These are phyloP conservation scores for Cryphonectria parasitica DNA, from an alignment of 2,329 filamentous ascomycete species.

Conservation along the genomic window DNA sequence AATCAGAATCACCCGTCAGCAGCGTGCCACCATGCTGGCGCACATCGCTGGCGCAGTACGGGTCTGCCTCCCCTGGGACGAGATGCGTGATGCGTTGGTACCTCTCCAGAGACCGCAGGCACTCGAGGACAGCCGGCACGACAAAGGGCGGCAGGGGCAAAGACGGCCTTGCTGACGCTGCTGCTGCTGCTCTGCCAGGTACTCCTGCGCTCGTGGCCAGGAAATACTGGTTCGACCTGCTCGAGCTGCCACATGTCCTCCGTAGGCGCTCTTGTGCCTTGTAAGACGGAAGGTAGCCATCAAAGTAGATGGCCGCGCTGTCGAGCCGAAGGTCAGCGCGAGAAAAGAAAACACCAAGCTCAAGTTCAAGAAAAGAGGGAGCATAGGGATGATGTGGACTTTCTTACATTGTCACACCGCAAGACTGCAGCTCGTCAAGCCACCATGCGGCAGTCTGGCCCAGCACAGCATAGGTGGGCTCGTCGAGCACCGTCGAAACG, in stretches of 20 bases:
- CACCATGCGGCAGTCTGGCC: conserved; percentile 30
- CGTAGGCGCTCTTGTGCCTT: conserved; percentile 67
- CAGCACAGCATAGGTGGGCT: conserved; percentile 32
- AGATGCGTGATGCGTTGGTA: conserved; percentile 55
- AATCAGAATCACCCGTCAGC: conserved; percentile 85
- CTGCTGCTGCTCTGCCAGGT: background rate
- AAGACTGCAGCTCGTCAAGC: conserved; percentile 31
- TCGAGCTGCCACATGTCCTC: conserved; percentile 62
- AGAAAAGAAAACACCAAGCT: background rate
- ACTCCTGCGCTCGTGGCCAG: conserved; percentile 36
- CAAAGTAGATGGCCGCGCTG: conserved; percentile 78
- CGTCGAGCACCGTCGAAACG: conserved; percentile 29
- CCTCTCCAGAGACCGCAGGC: conserved; percentile 52
- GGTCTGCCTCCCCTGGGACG: conserved; percentile 84
- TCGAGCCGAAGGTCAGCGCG: conserved; percentile 26
- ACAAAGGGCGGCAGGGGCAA: conserved; percentile 65
- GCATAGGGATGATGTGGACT: no score
- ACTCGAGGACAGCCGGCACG: conserved; percentile 76
- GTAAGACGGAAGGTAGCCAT: conserved; percentile 73
- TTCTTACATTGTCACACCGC: conserved; percentile 28
- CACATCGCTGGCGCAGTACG: conserved; percentile 72
- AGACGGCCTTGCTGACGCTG: conserved; percentile 9
- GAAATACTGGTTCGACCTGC: conserved; percentile 57
- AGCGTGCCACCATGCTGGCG: conserved; percentile 58
- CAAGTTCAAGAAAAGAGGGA: background rate